phyloP scores from a whole-genome alignment of 345 rosid species.

The Salix udensis region DNA sequence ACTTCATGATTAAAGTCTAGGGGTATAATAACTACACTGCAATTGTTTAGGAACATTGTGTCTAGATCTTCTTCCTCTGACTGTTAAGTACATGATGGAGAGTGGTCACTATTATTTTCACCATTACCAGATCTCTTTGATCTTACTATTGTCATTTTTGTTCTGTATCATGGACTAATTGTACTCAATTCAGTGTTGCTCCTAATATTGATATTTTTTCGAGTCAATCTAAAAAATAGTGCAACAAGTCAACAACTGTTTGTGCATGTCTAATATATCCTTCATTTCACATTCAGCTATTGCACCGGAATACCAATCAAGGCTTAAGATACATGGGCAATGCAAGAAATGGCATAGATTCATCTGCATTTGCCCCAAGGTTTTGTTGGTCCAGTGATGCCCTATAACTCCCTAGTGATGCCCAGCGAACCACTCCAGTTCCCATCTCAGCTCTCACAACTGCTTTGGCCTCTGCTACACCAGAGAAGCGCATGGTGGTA shows the following conservation, averaged over 20 bases:
- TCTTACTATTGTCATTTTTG: neutral
- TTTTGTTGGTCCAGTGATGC: conserved; percentile 32
- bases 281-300: conserved; percentile 22
- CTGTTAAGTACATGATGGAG: neutral
- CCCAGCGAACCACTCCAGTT: conserved; percentile 17
- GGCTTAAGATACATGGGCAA: conserved; percentile 47
- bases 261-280: neutral
- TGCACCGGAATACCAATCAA: conserved; percentile 36
- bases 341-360: conserved; percentile 35
- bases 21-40: neutral
- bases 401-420: conserved; percentile 22
- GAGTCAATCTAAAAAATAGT: neutral
- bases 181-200: neutral
- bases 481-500: conserved; percentile 25
- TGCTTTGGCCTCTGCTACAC: conserved; percentile 51
- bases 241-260: no score
- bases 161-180: neutral
- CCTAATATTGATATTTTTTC: neutral
- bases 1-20: neutral
- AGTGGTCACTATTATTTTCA: neutral
- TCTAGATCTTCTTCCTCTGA: neutral
- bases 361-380: conserved; percentile 43
- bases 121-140: neutral
- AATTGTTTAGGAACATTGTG: neutral
- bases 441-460: conserved; percentile 50